A percentile compares a stretch with the other conserved stretches of the same genome.
phyloP scores from a whole-genome alignment of 129 eudicot species.

The Arctium minus region DNA sequence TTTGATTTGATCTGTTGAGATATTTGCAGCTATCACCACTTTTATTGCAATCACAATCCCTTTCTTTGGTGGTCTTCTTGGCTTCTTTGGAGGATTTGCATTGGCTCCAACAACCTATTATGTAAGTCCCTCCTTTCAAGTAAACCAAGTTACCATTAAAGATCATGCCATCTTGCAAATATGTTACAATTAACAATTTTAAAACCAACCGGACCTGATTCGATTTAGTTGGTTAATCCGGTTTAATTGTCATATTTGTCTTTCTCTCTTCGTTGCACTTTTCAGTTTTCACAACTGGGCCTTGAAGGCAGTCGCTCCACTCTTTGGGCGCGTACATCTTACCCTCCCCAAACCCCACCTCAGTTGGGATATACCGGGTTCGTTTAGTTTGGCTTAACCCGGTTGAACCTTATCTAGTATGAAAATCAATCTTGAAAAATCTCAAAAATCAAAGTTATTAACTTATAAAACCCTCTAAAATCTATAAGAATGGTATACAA shows the following conservation, averaged over 20 bases:
- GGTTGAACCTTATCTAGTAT: not conserved
- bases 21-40: slow-evolving; percentile 50
- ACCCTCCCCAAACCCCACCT: not conserved
- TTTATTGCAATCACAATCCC: slow-evolving; percentile 61
- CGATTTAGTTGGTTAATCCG: no score
- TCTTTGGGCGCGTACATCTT: not conserved
- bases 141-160: not conserved
- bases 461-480: not conserved
- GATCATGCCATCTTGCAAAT: not conserved
- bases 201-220: no score
- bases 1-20: not conserved
- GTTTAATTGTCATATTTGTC: not conserved
- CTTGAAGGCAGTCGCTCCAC: not conserved
- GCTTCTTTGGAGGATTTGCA: slow-evolving; percentile 82
- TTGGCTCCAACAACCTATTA: slow-evolving; percentile 67
- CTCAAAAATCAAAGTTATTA: not conserved
- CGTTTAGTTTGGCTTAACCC: not conserved
- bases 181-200: not conserved
- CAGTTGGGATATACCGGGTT: not conserved
- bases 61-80: slow-evolving; percentile 76
- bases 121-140: slow-evolving; percentile 28
- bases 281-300: not conserved
- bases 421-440: not conserved
- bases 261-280: not conserved
- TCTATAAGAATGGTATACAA: not conserved